Evolutionary conservation across 2,329 filamentous ascomycete genomes (phyloP).

Genomic region (Pseudocercospora crystallina): DNA sequence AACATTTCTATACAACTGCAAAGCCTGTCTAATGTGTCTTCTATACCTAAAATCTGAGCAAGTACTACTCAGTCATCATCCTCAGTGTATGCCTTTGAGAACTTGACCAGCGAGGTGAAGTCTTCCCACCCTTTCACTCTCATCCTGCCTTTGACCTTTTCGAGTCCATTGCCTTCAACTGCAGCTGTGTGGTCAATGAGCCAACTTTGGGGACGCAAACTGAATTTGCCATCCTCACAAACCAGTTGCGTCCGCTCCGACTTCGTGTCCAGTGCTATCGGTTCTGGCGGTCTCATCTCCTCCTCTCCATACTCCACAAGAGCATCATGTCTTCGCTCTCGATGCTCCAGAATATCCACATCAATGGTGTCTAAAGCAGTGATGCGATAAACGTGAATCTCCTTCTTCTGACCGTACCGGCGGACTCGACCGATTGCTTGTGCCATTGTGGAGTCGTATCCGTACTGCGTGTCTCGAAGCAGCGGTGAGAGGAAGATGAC

Average conservation of each 20-base stretch:
- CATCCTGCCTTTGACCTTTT: conserved; percentile 24
- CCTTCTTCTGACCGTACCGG: conserved; percentile 58
- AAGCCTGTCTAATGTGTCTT: too few species aligned
- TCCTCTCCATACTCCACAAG: conserved; percentile 23
- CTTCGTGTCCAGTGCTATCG: not conserved
- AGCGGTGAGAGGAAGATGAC: conserved; percentile 63
- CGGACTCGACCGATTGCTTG: conserved; percentile 63
- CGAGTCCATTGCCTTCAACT: conserved; percentile 8
- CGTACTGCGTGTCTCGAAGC: conserved; percentile 49
- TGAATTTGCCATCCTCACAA: conserved; percentile 29
- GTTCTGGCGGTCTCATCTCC: conserved; percentile 13
- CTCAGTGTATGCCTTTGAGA: conserved; percentile 32
- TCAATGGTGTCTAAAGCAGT: conserved; percentile 72
- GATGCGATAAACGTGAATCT: conserved; percentile 66
- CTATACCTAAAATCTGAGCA: too few species aligned
- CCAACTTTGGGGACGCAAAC: conserved; percentile 35
- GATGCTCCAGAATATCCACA: conserved; percentile 48
- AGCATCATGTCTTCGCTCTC: conserved; percentile 36
- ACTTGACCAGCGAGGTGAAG: conserved; percentile 36
- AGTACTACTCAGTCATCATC: conserved; percentile 27
- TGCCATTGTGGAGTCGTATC: conserved; percentile 59
- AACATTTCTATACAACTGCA: too few species aligned
- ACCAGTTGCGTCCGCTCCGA: conserved; percentile 34
- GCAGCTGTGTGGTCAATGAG: conserved; percentile 20
- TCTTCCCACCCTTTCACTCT: conserved; percentile 35